A percentile compares a stretch with the other conserved stretches of the same genome.
phyloP scores from a whole-genome alignment of 1,284 basidiomycete species.

The Leucoagaricus sp. region DNA sequence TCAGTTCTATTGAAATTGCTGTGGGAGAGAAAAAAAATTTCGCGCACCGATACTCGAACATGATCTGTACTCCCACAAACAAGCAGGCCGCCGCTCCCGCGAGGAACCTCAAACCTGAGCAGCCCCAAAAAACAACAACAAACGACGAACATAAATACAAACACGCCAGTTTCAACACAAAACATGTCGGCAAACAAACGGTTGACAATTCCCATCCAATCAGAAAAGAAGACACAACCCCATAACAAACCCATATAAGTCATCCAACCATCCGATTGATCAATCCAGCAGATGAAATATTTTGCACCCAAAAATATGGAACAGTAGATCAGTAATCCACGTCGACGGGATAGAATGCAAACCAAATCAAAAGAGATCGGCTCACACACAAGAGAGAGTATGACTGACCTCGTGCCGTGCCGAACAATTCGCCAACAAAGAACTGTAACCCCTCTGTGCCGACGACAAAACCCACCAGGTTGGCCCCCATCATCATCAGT shows the following conservation, averaged over 20 bases:
- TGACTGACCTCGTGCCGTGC: slow-evolving; percentile 60
- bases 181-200: not conserved
- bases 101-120: slow-evolving; percentile 69
- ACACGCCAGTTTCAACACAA: not conserved
- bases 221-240: too few relatives aligned
- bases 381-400: not conserved
- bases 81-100: slow-evolving; percentile 62
- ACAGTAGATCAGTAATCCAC: not conserved
- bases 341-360: not conserved
- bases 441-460: slow-evolving; percentile 83
- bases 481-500: slow-evolving; percentile 90
- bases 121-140: slow-evolving; percentile 4
- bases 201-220: too few relatives aligned
- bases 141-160: not conserved
- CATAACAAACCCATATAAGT: too few relatives aligned
- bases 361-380: not conserved
- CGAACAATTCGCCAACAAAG: slow-evolving; percentile 68
- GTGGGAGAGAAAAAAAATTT: not conserved
- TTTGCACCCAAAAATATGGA: too few relatives aligned
- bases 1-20: slow-evolving; percentile 4
- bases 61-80: slow-evolving; percentile 86
- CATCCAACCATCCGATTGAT: too few relatives aligned
- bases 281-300: too few relatives aligned
- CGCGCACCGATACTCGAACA: slow-evolving; percentile 89
- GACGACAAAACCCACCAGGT: slow-evolving; percentile 94